Evolutionary conservation across 192 early-diverging fungal genomes (phyloP).

Genomic region (Radiomyces spectabilis): DNA sequence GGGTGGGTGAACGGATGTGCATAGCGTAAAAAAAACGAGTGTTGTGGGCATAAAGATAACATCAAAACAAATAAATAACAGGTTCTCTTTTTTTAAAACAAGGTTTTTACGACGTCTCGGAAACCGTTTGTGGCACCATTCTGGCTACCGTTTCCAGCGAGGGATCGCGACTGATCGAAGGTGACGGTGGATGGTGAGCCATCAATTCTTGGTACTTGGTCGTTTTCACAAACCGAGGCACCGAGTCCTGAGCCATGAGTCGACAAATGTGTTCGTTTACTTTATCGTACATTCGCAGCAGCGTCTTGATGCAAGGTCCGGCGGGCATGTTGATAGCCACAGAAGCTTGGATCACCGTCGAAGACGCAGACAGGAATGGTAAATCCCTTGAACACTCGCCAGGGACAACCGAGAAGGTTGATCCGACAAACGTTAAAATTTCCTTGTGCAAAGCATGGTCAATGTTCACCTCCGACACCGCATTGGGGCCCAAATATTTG

Average conservation of each 20-base stretch:
- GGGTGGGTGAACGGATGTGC: no score
- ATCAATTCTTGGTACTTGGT: conserved; percentile 11
- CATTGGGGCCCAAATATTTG: conserved; percentile 33
- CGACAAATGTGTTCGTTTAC: conserved; percentile 25
- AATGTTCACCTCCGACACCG: conserved; percentile 43
- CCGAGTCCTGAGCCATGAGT: conserved; percentile 28
- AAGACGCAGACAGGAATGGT: background rate
- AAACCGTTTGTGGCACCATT: no score
- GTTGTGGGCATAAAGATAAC: no score
- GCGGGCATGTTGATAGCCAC: conserved; percentile 6
- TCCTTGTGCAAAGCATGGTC: conserved; percentile 39
- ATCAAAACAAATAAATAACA: no score
- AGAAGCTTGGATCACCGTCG: background rate
- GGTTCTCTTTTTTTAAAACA: no score
- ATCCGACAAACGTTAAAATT: conserved; percentile 24
- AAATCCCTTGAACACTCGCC: background rate
- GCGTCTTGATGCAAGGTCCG: conserved; percentile 7
- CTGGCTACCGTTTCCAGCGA: no score
- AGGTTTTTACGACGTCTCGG: no score
- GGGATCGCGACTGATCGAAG: no score
- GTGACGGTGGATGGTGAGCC: background rate
- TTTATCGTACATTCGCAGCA: conserved; percentile 16
- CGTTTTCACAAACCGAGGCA: conserved; percentile 20
- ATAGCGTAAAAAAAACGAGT: no score
- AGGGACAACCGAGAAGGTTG: conserved; percentile 3